Base-by-base conservation (phyloP, 768 basidiomycete genomes). In the Tulasnella sp. region DNA sequence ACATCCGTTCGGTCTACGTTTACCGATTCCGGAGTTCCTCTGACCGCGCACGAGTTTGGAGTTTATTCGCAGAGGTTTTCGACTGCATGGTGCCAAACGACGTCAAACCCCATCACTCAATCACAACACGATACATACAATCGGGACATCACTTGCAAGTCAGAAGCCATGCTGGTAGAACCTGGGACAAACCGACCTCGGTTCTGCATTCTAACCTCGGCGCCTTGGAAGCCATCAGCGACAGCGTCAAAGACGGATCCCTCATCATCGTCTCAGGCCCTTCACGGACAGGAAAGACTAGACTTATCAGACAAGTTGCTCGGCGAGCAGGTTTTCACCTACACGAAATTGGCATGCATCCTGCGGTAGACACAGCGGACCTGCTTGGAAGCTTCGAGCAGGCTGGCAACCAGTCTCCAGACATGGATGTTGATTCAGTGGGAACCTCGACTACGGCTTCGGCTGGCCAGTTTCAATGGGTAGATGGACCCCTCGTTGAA, bases 301-400 rank as follows among this genome's bases (percentile, higher is more conserved):
- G 77, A 30, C 68, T 91, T 43, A 76, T 92, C 17, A 78, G 83
- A 57, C 73, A 78, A 3, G 68, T 93, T 45, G 90, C 93, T 31
- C 71, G 80, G 53, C 71, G 83, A 38, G 79, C 80, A 31, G 94
- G 96, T 24, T 77, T 80, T 52, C 46, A 69, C 22, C 76, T 97
- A 1, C 75, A 75, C 21, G 88, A 91, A 68, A 77, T 96, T 49
- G 75, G 81, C 17, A 74, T 97, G 67, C 93, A 87, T 68, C 84
- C 79, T 60, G 84, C 88, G 5, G 92, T 89, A 2, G 96, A 99
- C 68, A 88, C 92, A 1, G 83, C 84, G 69, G 96, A 99, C 70
- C 83, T 99, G 31, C 73, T 99, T 45, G 96, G 96, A 31, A 86
- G 88, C 68, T 98, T 97, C 67, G 96, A 99, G 71, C 94, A 98